Conservation (phyloP, 2,329 filamentous ascomycete genomes). For the Talaromyces marneffei region DNA sequence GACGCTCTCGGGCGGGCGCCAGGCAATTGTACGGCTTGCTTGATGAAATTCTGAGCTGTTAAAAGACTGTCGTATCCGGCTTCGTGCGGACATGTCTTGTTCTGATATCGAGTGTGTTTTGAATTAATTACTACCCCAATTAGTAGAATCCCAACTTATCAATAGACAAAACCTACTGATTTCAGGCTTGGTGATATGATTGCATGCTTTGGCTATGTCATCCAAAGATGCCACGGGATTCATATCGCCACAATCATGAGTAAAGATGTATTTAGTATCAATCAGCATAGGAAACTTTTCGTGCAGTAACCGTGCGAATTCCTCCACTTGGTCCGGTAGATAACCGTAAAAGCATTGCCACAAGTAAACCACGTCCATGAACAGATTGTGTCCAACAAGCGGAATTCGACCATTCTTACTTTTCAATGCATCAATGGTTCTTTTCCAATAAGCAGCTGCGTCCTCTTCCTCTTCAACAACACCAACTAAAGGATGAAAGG, state of each 20-base stretch:
- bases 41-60: slow-evolving; percentile 54
- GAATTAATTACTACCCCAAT: slow-evolving; percentile 26
- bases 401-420: slow-evolving; percentile 39
- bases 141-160: not conserved
- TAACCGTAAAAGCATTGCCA: slow-evolving; percentile 55
- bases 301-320: slow-evolving; percentile 49
- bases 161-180: slow-evolving; percentile 24
- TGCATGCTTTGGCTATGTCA: slow-evolving; percentile 25
- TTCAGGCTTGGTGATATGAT: slow-evolving; percentile 22
- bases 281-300: slow-evolving; percentile 52
- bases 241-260: slow-evolving; percentile 49
- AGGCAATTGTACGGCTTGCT: slow-evolving; percentile 47
- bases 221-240: slow-evolving; percentile 39
- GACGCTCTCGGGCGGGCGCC: slow-evolving; percentile 28
- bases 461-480: slow-evolving; percentile 2
- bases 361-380: slow-evolving; percentile 58
- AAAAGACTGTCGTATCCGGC: slow-evolving; percentile 59
- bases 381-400: slow-evolving; percentile 59
- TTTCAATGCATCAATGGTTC: slow-evolving; percentile 31
- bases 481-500: slow-evolving; percentile 23
- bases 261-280: slow-evolving; percentile 60
- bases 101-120: slow-evolving; percentile 28
- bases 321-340: slow-evolving; percentile 51
- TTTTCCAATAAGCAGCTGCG: not conserved
- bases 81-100: slow-evolving; percentile 43